These are phyloP conservation scores for Leccinum disarticulatum DNA, from an alignment of 768 basidiomycete genomes.

Conservation along the genomic window DNA sequence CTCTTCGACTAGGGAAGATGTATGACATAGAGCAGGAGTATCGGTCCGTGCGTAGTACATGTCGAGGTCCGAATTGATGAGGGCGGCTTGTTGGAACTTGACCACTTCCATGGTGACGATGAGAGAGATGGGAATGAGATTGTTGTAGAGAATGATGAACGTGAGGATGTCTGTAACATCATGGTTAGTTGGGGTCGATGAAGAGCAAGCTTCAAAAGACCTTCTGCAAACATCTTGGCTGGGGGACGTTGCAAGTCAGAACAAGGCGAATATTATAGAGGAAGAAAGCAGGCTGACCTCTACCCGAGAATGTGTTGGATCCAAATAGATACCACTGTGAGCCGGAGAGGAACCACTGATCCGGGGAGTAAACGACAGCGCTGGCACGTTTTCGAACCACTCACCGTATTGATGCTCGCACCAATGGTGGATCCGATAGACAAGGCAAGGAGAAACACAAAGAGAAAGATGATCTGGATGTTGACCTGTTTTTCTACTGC, in stretches of 20 bases:
- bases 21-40: slow-evolving; percentile 96
- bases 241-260: slow-evolving; percentile 2
- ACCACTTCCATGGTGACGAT: slow-evolving; percentile 99
- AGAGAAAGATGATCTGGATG: slow-evolving; percentile 92
- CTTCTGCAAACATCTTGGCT: slow-evolving; percentile 85
- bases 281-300: slow-evolving; percentile 48
- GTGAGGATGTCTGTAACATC: slow-evolving; percentile 79
- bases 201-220: slow-evolving; percentile 35
- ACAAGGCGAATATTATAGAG: not conserved
- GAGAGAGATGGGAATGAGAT: slow-evolving; percentile 97
- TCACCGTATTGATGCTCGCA: slow-evolving; percentile 77
- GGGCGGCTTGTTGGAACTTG: slow-evolving; percentile 95
- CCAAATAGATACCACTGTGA: slow-evolving; percentile 91
- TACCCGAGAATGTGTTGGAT: slow-evolving; percentile 52
- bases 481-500: slow-evolving; percentile 97
- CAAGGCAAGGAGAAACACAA: slow-evolving; percentile 80
- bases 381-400: slow-evolving; percentile 19
- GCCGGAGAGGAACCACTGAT: slow-evolving; percentile 79
- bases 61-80: slow-evolving; percentile 97
- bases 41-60: slow-evolving; percentile 97
- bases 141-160: slow-evolving; percentile 98
- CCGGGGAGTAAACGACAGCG: not conserved
- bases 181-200: slow-evolving; percentile 6
- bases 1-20: slow-evolving; percentile 96
- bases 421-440: slow-evolving; percentile 93